Evolutionary conservation across 768 basidiomycete species (phyloP).

Genomic region (Termitomyces sp.): DNA sequence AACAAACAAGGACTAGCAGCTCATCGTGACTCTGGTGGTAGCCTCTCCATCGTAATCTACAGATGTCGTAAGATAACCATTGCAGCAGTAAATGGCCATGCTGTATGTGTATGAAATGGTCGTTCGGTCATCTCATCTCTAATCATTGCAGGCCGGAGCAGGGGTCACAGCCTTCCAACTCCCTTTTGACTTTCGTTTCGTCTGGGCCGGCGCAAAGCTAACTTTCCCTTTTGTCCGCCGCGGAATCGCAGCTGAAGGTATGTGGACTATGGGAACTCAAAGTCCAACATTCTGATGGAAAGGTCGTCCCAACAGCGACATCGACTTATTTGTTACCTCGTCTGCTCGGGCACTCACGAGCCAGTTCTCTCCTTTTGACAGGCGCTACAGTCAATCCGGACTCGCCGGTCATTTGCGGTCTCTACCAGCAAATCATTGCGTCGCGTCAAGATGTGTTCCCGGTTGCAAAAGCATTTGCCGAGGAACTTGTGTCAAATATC

Average conservation of each 20-base stretch:
- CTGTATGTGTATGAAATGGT: slow-evolving; percentile 22
- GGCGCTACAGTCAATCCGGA: slow-evolving; percentile 38
- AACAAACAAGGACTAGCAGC: slow-evolving; percentile 20
- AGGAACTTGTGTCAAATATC: slow-evolving; percentile 44
- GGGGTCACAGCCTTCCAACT: slow-evolving; percentile 38
- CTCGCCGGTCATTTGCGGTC: slow-evolving; percentile 34
- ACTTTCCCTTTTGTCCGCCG: slow-evolving; percentile 39
- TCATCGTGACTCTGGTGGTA: slow-evolving; percentile 45
- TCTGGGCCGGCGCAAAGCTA: slow-evolving; percentile 38
- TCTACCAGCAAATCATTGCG: slow-evolving; percentile 44
- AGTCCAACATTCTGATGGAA: neutral
- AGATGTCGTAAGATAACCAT: slow-evolving; percentile 51
- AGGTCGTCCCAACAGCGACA: slow-evolving; percentile 19
- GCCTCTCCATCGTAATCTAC: slow-evolving; percentile 38
- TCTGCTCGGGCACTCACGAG: slow-evolving; percentile 45
- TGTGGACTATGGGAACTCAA: neutral
- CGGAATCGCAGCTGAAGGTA: slow-evolving; percentile 42
- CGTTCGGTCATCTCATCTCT: neutral
- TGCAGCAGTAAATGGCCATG: slow-evolving; percentile 45
- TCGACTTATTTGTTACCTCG: slow-evolving; percentile 49
- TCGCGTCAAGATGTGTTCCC: slow-evolving; percentile 48
- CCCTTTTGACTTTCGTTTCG: slow-evolving; percentile 42
- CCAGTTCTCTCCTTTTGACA: slow-evolving; percentile 44
- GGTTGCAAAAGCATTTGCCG: slow-evolving; percentile 42
- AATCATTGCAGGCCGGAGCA: slow-evolving; percentile 28